These are phyloP conservation scores for Alternaria ethzedia DNA, from an alignment of 2,329 filamentous ascomycete species.

Conservation along the genomic window DNA sequence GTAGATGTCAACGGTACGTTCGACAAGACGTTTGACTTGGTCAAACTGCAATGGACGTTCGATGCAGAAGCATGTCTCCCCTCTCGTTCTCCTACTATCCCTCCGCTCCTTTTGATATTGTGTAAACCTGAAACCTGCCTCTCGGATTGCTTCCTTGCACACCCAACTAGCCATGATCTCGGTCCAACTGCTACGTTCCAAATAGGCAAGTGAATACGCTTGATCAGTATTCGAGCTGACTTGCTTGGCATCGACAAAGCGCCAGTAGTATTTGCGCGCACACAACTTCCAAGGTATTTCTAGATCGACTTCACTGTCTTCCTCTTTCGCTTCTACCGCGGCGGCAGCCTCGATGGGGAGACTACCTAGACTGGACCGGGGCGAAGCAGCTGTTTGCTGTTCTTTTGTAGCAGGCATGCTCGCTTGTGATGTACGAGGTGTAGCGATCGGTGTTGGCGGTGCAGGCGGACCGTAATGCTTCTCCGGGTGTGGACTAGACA, in stretches of 20 bases:
- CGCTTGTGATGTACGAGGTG: slow-evolving; percentile 29
- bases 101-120: slow-evolving; percentile 42
- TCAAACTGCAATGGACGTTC: slow-evolving; percentile 42
- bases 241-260: slow-evolving; percentile 42
- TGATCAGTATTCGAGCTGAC: slow-evolving; percentile 38
- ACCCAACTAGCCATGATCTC: slow-evolving; percentile 49
- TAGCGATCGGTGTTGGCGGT: slow-evolving; percentile 37
- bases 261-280: slow-evolving; percentile 43
- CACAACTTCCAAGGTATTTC: slow-evolving; percentile 48
- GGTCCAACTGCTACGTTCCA: slow-evolving; percentile 42
- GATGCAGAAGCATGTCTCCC: slow-evolving; percentile 47
- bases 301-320: slow-evolving; percentile 39
- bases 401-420: slow-evolving; percentile 15
- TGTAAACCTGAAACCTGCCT: slow-evolving; percentile 38
- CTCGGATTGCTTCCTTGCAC: slow-evolving; percentile 46
- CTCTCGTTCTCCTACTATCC: slow-evolving; percentile 39
- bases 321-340: slow-evolving; percentile 40
- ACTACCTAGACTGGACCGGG: slow-evolving; percentile 32
- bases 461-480: slow-evolving; percentile 25
- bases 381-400: slow-evolving; percentile 27
- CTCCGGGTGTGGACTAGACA: slow-evolving; percentile 28
- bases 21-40: slow-evolving; percentile 45
- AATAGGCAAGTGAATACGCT: slow-evolving; percentile 32
- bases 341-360: slow-evolving; percentile 40
- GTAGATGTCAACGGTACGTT: slow-evolving; percentile 48